Percentiles rank a stretch among this genome's conserved stretches.
phyloP scores from a whole-genome alignment of 2,329 filamentous ascomycete species.

The Penicillium decumbens region DNA sequence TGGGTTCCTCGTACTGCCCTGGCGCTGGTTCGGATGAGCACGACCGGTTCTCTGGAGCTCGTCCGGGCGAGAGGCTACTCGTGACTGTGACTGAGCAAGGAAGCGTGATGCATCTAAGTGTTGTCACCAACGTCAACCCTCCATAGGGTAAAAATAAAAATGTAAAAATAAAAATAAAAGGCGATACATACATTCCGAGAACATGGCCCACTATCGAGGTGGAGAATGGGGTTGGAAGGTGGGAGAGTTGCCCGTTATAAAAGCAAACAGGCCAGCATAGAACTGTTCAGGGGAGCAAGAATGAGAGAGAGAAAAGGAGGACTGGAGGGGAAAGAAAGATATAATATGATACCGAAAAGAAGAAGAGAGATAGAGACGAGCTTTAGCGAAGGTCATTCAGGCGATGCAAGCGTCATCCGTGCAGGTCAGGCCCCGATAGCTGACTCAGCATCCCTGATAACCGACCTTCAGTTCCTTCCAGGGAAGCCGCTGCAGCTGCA shows the following conservation, averaged over 20 bases:
- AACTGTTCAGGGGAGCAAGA: background rate
- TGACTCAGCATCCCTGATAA: conserved; percentile 32
- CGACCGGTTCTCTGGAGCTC: conserved; percentile 45
- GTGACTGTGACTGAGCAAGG: conserved; percentile 91
- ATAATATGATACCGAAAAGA: background rate
- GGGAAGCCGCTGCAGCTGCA: background rate
- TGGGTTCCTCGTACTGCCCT: conserved; percentile 45
- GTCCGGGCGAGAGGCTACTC: conserved; percentile 68
- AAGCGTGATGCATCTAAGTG: conserved; percentile 88
- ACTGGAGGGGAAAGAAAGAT: background rate
- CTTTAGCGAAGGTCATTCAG: conserved; percentile 13
- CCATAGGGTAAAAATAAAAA: background rate
- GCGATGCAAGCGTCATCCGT: conserved; percentile 35
- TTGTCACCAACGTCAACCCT: background rate
- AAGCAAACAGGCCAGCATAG: background rate
- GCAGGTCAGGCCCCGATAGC: conserved; percentile 32
- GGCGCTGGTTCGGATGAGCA: conserved; percentile 47
- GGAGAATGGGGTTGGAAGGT: conserved; percentile 1
- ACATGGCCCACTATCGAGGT: conserved; percentile 53
- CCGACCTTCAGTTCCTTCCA: conserved; percentile 4
- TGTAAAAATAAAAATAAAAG: background rate
- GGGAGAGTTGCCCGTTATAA: background rate
- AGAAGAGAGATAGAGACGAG: background rate
- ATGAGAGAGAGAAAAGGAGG: background rate
- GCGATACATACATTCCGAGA: conserved; percentile 74